Evolutionary conservation across 306 rosid genomes (phyloP).

Genomic region (Betula pendula): DNA sequence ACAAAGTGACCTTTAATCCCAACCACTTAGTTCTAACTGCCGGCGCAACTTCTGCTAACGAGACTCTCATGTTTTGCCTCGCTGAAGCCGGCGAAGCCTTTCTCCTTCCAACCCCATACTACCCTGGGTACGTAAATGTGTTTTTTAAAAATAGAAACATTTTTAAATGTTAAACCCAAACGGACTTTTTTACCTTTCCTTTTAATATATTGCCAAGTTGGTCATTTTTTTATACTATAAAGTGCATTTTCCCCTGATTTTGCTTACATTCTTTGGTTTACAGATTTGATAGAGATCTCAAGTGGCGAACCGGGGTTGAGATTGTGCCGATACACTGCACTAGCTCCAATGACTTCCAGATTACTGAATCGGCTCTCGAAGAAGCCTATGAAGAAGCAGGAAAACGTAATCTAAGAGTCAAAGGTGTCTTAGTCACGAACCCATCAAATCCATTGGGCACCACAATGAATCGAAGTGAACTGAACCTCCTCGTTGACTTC

Average conservation of each 20-base stretch:
- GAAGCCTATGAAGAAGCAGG: slow-evolving; percentile 58
- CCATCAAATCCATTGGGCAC: slow-evolving; percentile 89
- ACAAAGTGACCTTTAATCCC: slow-evolving; percentile 65
- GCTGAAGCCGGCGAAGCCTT: slow-evolving; percentile 71
- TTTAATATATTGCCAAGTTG: not conserved
- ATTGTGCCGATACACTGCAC: slow-evolving; percentile 83
- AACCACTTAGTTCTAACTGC: slow-evolving; percentile 69
- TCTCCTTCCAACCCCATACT: slow-evolving; percentile 87
- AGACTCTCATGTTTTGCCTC: slow-evolving; percentile 83
- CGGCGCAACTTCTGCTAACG: slow-evolving; percentile 87
- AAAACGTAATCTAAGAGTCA: slow-evolving; percentile 60
- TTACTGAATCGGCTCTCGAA: slow-evolving; percentile 59
- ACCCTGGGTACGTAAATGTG: slow-evolving; percentile 61
- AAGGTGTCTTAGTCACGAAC: slow-evolving; percentile 81
- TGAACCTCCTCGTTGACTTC: slow-evolving; percentile 60
- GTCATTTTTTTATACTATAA: not conserved
- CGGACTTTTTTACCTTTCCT: no score
- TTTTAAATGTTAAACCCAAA: no score
- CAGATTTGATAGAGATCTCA: slow-evolving; percentile 86
- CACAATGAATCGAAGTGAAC: slow-evolving; percentile 48
- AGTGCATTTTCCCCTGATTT: slow-evolving; percentile 32
- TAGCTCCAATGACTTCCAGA: slow-evolving; percentile 68
- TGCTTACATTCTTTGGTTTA: slow-evolving; percentile 31
- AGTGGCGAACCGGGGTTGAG: slow-evolving; percentile 80
- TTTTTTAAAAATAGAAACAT: no score